A percentile compares a stretch with the other conserved stretches of the same genome.
Evolutionary conservation across 352 stramenopile genomes (phyloP).

Genomic region (Phytophthora sansomeana): DNA sequence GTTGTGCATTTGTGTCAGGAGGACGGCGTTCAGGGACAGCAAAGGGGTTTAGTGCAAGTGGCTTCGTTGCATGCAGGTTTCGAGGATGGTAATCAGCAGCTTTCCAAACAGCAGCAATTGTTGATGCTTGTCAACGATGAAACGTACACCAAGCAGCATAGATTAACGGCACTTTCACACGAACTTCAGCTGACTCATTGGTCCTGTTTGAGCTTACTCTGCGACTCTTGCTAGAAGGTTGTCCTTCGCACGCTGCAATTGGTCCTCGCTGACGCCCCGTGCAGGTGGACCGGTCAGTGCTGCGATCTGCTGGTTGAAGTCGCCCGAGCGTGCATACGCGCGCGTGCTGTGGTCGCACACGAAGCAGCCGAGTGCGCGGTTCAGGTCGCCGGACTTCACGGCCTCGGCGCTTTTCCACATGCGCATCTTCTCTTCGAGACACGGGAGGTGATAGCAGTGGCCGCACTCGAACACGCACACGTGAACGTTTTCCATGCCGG

Average conservation of each 20-base stretch:
- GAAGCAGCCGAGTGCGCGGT: constrained; percentile 73
- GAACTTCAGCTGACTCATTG: background rate
- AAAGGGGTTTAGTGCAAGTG: background rate
- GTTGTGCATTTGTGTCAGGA: constrained; percentile 10
- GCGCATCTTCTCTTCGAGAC: constrained; percentile 87
- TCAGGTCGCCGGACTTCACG: constrained; percentile 54
- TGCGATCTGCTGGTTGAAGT: constrained; percentile 52
- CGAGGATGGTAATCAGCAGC: no score
- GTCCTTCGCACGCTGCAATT: constrained; percentile 82
- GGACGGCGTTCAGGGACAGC: background rate
- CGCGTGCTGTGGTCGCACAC: constrained; percentile 85
- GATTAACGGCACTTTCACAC: background rate
- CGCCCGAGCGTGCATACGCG: constrained; percentile 53
- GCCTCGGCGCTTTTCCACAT: constrained; percentile 83
- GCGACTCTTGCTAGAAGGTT: constrained; percentile 37
- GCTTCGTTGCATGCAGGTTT: no score
- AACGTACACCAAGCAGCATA: background rate
- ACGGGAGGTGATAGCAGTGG: constrained; percentile 83
- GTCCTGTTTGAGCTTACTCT: constrained; percentile 12
- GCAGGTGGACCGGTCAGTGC: constrained; percentile 40
- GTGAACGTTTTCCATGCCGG: constrained; percentile 60
- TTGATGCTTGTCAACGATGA: background rate
- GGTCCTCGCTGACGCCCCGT: constrained; percentile 70
- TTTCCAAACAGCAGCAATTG: no score
- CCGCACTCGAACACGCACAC: constrained; percentile 87